Evolutionary conservation across 1,139 yeast species (phyloP).

Genomic region (Nakaseomyces bracarensis): DNA sequence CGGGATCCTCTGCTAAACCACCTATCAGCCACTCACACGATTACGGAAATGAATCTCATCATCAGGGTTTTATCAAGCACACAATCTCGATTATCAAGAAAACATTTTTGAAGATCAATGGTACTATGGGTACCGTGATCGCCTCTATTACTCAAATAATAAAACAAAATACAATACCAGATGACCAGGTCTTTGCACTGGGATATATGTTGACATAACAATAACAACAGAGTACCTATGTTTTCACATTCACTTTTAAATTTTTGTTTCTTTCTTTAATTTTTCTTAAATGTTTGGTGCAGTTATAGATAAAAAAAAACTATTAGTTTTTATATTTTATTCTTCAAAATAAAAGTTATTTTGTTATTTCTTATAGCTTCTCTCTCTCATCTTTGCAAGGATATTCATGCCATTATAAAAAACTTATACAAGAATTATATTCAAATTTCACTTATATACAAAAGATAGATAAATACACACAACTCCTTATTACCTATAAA

Average conservation of each 20-base stretch:
- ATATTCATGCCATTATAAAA: too few species aligned
- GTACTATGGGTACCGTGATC: background rate
- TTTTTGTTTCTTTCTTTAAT: background rate
- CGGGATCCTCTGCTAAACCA: background rate
- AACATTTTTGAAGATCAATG: slow-evolving; percentile 1
- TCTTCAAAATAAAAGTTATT: too few species aligned
- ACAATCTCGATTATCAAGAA: slow-evolving; percentile 1
- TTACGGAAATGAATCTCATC: background rate
- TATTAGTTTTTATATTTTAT: too few species aligned
- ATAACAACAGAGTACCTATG: background rate
- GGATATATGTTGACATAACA: slow-evolving; percentile 2
- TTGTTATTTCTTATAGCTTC: too few species aligned
- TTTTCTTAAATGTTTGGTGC: background rate
- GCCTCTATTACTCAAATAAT: slow-evolving; percentile 1
- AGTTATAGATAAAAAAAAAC: too few species aligned
- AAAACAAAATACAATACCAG: slow-evolving; percentile 1
- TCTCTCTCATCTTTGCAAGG: too few species aligned
- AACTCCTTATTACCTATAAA: too few species aligned
- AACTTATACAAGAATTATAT: too few species aligned
- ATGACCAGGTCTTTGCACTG: slow-evolving; percentile 1
- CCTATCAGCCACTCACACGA: background rate
- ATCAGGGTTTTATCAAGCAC: background rate
- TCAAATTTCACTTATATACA: too few species aligned
- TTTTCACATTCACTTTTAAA: background rate
- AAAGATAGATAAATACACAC: too few species aligned